Conservation (phyloP, 2,329 filamentous ascomycete species). For the Plenodomus tracheiphilus region DNA sequence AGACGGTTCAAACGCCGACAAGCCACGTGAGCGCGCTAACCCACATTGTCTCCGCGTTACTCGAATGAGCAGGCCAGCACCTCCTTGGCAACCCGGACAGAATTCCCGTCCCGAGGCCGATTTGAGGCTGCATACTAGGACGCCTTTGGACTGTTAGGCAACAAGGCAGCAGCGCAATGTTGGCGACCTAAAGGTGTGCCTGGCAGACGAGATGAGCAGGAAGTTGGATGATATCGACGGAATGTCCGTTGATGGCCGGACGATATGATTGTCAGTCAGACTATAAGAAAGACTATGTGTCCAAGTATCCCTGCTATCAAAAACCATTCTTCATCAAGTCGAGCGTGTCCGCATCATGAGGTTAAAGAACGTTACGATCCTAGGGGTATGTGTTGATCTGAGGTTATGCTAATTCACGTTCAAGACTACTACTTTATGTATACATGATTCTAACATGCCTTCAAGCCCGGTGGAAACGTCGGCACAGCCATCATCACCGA, state of each 20-base stretch:
- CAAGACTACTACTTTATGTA: not conserved
- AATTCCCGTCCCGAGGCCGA: not conserved
- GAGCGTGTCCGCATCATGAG: conserved; percentile 32
- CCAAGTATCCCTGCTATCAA: no score
- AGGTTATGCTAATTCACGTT: no score
- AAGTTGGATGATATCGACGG: not conserved
- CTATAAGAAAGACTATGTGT: no score
- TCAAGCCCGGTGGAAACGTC: conserved; percentile 38
- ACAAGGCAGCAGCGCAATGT: conserved; percentile 4
- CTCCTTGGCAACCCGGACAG: not conserved
- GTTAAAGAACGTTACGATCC: conserved; percentile 40
- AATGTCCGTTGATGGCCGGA: no score
- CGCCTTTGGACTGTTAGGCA: conserved; percentile 3
- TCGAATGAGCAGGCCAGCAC: not conserved
- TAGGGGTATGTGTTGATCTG: conserved; percentile 30
- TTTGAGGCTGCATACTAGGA: not conserved
- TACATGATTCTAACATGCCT: conserved; percentile 3
- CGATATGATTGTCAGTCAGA: not conserved
- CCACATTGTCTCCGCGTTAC: not conserved
- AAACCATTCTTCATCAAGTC: no score
- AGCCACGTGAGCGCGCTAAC: conserved; percentile 8
- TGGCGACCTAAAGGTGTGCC: not conserved
- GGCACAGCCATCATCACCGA: conserved; percentile 34
- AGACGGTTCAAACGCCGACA: conserved; percentile 14
- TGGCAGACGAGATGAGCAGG: not conserved